Evolutionary conservation across 2,329 filamentous ascomycete species (phyloP).

Genomic region (Hymenoscyphus fraxineus): DNA sequence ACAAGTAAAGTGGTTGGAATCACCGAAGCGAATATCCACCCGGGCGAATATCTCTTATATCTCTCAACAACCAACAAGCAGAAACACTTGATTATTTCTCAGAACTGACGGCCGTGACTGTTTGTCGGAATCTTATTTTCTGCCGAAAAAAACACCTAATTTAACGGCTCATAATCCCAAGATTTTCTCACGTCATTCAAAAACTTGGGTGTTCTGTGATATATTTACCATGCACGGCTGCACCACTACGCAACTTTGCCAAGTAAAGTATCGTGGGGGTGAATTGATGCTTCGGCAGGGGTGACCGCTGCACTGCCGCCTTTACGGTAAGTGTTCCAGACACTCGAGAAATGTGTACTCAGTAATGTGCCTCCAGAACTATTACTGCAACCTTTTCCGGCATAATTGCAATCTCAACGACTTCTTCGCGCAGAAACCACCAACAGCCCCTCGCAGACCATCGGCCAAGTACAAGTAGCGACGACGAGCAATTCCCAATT

Average conservation of each 20-base stretch:
- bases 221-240: neutral
- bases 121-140: too few species aligned
- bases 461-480: neutral
- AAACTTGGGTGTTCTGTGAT: too few species aligned
- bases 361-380: constrained; percentile 16
- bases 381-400: neutral
- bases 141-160: too few species aligned
- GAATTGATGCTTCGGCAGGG: constrained; percentile 5
- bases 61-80: too few species aligned
- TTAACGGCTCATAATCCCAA: too few species aligned
- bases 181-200: too few species aligned
- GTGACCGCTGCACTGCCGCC: constrained; percentile 4
- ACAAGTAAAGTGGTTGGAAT: too few species aligned
- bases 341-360: constrained; percentile 17
- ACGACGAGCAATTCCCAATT: neutral
- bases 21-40: too few species aligned
- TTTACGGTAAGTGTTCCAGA: constrained; percentile 6
- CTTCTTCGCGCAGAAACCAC: neutral
- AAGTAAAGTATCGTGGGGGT: constrained; percentile 17
- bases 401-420: constrained; percentile 13
- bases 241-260: constrained; percentile 4
- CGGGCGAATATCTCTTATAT: too few species aligned
- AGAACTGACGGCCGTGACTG: too few species aligned
- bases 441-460: neutral
- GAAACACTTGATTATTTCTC: too few species aligned